Percentiles rank a stretch among this genome's conserved stretches.
phyloP scores from a whole-genome alignment of 2,329 filamentous ascomycete species.

The Scleromitrula shiraiana region DNA sequence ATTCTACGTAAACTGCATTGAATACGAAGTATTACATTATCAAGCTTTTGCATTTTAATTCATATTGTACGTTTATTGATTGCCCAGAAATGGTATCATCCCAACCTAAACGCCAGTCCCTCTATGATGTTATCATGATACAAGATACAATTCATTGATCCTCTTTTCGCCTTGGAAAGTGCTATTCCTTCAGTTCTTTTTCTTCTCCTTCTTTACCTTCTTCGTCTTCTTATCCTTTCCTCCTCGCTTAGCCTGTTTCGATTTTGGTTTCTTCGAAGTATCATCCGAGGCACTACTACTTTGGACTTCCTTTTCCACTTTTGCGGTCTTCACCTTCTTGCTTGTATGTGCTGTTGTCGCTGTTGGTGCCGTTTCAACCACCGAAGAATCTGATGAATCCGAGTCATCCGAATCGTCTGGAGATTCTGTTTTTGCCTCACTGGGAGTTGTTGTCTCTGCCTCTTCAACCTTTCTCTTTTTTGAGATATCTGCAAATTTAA shows the following conservation, averaged over 20 bases:
- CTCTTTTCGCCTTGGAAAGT: no score
- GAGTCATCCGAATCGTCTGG: slow-evolving; percentile 15
- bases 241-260: background rate
- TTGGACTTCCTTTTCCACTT: slow-evolving; percentile 7
- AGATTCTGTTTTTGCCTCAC: slow-evolving; percentile 1
- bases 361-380: background rate
- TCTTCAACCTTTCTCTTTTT: slow-evolving; percentile 27
- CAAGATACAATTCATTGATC: no score
- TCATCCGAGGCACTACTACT: background rate
- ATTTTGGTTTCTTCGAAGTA: background rate
- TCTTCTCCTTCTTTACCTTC: slow-evolving; percentile 7
- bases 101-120: no score
- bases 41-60: no score
- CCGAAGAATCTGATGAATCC: slow-evolving; percentile 10
- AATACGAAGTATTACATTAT: no score
- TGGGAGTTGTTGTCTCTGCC: slow-evolving; percentile 7
- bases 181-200: background rate
- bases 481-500: slow-evolving; percentile 37
- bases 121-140: no score
- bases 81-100: no score
- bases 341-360: slow-evolving; percentile 10
- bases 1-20: no score
- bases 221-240: slow-evolving; percentile 6
- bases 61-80: no score
- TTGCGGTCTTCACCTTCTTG: slow-evolving; percentile 29